Evolutionary conservation across 352 stramenopile species (phyloP).

Genomic region (Globisporangium recalcitrans): DNA sequence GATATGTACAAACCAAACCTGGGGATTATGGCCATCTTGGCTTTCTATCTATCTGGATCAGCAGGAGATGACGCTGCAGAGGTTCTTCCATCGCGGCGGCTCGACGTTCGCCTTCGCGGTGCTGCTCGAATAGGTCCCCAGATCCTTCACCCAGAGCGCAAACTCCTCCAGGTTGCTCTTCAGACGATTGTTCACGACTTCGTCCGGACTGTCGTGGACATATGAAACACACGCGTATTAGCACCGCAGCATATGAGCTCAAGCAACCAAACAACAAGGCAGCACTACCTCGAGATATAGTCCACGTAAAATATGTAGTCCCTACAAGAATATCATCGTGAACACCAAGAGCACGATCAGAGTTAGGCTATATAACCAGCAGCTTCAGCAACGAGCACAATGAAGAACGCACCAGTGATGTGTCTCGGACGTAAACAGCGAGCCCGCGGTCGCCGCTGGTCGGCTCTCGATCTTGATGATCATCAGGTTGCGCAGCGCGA

Average conservation of each 20-base stretch:
- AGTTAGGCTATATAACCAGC: not conserved
- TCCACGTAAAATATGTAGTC: constrained; percentile 83
- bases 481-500: constrained; percentile 68
- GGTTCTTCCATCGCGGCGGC: constrained; percentile 61
- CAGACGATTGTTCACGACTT: constrained; percentile 40
- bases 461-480: constrained; percentile 83
- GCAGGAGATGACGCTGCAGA: constrained; percentile 62
- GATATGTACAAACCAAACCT: not conserved
- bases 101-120: constrained; percentile 56
- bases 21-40: not conserved
- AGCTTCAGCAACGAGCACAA: not conserved
- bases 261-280: constrained; percentile 17
- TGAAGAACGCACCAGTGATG: constrained; percentile 43
- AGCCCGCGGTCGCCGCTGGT: constrained; percentile 53
- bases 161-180: constrained; percentile 68
- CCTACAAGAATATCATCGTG: constrained; percentile 24
- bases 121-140: constrained; percentile 66
- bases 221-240: no score
- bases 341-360: not conserved
- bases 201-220: constrained; percentile 27
- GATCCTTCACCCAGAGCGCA: constrained; percentile 69
- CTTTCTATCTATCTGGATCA: constrained; percentile 17
- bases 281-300: constrained; percentile 60
- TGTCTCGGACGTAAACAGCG: constrained; percentile 57
- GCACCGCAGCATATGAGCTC: no score